Evolutionary conservation across 2,329 filamentous ascomycete genomes (phyloP).

Genomic region (Hypoxylon sp.): DNA sequence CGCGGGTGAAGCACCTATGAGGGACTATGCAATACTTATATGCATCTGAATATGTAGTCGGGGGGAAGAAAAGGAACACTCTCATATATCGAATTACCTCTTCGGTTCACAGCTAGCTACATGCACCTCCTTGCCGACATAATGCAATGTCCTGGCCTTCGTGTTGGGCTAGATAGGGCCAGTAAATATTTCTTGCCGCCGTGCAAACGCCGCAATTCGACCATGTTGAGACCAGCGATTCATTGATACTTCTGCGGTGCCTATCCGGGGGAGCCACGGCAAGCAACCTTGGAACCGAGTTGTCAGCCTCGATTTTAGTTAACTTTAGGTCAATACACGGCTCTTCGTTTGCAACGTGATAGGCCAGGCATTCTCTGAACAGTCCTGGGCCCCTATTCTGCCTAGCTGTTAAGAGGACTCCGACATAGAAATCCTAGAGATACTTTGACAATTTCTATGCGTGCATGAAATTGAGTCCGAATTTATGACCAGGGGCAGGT

Average conservation of each 20-base stretch:
- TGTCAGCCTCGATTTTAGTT: neutral
- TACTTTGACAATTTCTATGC: constrained; percentile 4
- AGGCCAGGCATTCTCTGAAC: constrained; percentile 20
- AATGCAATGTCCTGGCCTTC: constrained; percentile 1
- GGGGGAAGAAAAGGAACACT: neutral
- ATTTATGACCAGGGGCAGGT: neutral
- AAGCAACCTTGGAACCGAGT: constrained; percentile 3
- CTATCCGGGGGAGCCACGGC: neutral
- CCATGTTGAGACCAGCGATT: constrained; percentile 8
- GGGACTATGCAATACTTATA: neutral
- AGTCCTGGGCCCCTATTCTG: neutral
- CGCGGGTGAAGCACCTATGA: neutral
- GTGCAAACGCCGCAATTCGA: constrained; percentile 25
- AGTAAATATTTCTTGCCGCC: constrained; percentile 2
- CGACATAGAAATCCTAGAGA: neutral
- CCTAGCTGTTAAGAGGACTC: constrained; percentile 7
- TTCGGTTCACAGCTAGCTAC: neutral
- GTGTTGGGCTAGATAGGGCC: neutral
- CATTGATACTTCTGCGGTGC: constrained; percentile 3
- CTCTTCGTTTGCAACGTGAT: constrained; percentile 1
- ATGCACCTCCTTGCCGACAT: constrained; percentile 1
- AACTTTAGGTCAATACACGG: constrained; percentile 1
- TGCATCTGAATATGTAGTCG: neutral
- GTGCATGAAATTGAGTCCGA: neutral
- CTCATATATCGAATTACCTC: neutral